Conservation (phyloP, 2,329 filamentous ascomycete species). For the Aureobasidium musti region DNA sequence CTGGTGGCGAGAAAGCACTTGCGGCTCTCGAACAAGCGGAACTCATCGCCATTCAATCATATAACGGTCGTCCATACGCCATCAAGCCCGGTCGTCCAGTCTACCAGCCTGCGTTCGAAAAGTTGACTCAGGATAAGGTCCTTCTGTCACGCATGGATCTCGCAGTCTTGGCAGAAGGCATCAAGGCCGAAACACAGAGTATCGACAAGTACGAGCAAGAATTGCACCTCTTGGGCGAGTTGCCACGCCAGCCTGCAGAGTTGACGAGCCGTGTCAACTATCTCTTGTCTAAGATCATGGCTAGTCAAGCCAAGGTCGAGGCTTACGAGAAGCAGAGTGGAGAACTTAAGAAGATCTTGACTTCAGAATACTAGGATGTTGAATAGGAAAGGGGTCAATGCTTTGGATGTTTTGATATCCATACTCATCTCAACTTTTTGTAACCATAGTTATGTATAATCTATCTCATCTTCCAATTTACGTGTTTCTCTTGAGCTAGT, state of each 20-base stretch:
- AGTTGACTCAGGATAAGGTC: constrained; percentile 69
- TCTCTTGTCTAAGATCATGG: constrained; percentile 70
- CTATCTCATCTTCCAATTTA: not conserved
- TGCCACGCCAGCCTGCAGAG: constrained; percentile 72
- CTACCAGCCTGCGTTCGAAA: constrained; percentile 78
- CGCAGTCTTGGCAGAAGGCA: constrained; percentile 66
- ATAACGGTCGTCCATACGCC: constrained; percentile 72
- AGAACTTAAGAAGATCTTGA: constrained; percentile 69
- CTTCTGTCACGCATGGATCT: constrained; percentile 70
- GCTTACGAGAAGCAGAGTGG: constrained; percentile 72
- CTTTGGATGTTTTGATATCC: not conserved
- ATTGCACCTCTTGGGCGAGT: constrained; percentile 66
- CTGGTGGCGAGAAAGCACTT: constrained; percentile 71
- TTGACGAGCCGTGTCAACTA: constrained; percentile 67
- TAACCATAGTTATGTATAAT: not conserved
- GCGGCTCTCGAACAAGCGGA: constrained; percentile 82
- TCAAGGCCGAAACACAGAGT: constrained; percentile 68
- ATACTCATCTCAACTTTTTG: not conserved
- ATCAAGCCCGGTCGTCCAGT: constrained; percentile 84
- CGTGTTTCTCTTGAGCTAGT: no score
- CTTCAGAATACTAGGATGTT: constrained; percentile 50
- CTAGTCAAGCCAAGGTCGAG: constrained; percentile 73
- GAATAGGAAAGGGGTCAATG: not conserved
- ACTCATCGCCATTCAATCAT: constrained; percentile 73
- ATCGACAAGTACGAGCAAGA: constrained; percentile 82